Conservation (phyloP, 2,329 filamentous ascomycete species). For the Aspergillus novofumigatus region DNA sequence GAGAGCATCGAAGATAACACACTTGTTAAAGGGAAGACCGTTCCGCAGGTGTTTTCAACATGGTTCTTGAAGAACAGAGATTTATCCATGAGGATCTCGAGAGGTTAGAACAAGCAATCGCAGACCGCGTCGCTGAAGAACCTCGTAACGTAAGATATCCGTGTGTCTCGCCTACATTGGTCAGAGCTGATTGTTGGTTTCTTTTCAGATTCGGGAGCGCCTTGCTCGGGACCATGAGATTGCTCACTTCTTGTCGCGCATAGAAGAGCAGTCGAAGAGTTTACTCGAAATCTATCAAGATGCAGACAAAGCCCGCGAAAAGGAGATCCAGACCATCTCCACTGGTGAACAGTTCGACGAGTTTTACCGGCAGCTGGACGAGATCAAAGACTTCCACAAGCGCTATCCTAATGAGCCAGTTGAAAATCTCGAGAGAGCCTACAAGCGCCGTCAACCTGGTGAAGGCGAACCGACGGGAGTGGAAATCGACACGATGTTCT, state of each 20-base stretch:
- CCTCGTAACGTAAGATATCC: conserved; percentile 69
- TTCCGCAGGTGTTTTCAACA: conserved; percentile 26
- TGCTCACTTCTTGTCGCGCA: conserved; percentile 76
- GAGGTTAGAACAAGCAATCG: conserved; percentile 88
- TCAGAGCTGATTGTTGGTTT: conserved; percentile 15
- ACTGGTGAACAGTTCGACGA: conserved; percentile 83
- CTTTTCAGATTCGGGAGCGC: conserved; percentile 74
- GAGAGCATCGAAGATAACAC: neutral
- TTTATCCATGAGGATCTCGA: conserved; percentile 95
- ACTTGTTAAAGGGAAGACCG: neutral
- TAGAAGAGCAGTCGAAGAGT: conserved; percentile 77
- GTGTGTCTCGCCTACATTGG: conserved; percentile 2
- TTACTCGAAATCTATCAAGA: conserved; percentile 83
- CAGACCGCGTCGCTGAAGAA: conserved; percentile 82
- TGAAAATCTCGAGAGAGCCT: conserved; percentile 90
- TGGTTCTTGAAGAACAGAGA: conserved; percentile 91
- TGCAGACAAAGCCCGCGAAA: conserved; percentile 63
- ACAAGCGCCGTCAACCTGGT: conserved; percentile 66
- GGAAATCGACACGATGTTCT: conserved; percentile 87
- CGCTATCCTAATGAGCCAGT: conserved; percentile 91
- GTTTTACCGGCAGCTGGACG: conserved; percentile 80
- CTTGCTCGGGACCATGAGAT: conserved; percentile 91
- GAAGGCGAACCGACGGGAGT: conserved; percentile 61
- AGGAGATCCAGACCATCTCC: conserved; percentile 79
- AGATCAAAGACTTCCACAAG: conserved; percentile 82